These are phyloP conservation scores for Protoeuglena noctilucae DNA, from an alignment of 139 green algal species.

Conservation along the genomic window DNA sequence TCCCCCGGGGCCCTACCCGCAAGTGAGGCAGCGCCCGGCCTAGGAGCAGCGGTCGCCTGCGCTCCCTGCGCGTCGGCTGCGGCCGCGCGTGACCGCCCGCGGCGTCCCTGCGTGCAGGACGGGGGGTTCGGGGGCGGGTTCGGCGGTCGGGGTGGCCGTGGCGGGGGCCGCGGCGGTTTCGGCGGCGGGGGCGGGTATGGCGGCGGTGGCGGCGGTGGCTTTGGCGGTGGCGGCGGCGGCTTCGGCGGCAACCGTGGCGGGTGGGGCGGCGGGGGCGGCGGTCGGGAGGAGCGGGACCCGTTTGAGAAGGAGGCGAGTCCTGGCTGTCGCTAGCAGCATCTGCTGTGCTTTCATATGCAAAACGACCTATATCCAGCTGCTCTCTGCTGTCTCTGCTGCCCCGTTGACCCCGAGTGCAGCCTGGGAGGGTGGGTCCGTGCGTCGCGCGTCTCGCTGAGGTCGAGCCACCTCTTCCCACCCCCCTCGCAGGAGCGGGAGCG, in stretches of 20 bases:
- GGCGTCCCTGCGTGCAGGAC: too few relatives aligned
- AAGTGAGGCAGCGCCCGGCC: too few relatives aligned
- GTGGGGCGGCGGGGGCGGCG: conserved; percentile 13
- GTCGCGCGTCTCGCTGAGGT: too few relatives aligned
- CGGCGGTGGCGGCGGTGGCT: conserved; percentile 13
- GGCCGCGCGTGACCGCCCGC: too few relatives aligned
- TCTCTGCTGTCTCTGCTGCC: not conserved
- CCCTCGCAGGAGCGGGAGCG: too few relatives aligned
- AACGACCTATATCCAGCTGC: not conserved
- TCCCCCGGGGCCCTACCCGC: not conserved
- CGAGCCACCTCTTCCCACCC: too few relatives aligned
- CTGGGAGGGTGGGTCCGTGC: not conserved
- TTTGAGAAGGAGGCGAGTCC: not conserved
- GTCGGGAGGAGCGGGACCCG: not conserved
- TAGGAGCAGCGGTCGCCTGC: too few relatives aligned
- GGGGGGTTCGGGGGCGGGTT: conserved; percentile 4
- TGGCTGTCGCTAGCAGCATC: too few relatives aligned
- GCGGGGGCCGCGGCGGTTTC: conserved; percentile 1
- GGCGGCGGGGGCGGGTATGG: conserved; percentile 10
- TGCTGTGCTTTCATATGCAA: too few relatives aligned
- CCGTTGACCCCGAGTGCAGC: not conserved
- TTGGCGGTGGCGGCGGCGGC: conserved; percentile 19
- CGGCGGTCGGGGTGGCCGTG: conserved; percentile 4
- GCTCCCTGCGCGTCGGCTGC: too few relatives aligned
- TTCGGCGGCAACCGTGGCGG: conserved; percentile 20